A percentile compares a stretch with the other conserved stretches of the same genome.
These are phyloP conservation scores for Trypanosoma cruzi DNA, from an alignment of 208 protist species.

Conservation along the genomic window DNA sequence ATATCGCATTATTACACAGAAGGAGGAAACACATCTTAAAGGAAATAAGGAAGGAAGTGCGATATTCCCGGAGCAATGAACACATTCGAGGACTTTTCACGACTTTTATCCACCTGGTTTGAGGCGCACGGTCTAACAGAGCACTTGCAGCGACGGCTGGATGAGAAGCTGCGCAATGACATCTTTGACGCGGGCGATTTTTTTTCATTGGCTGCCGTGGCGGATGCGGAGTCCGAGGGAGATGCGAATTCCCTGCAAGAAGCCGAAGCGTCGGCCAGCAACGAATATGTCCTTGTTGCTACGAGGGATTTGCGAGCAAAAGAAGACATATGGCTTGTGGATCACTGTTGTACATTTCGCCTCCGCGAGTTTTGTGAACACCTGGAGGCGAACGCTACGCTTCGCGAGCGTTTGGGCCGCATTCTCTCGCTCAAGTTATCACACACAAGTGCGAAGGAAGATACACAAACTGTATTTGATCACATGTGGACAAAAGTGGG, in stretches of 20 bases:
- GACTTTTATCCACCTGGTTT: slow-evolving; percentile 41
- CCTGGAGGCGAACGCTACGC: slow-evolving; percentile 30
- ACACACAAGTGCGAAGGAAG: slow-evolving; percentile 10
- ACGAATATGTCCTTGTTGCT: slow-evolving; percentile 42
- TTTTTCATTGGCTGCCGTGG: slow-evolving; percentile 39
- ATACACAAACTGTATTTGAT: slow-evolving; percentile 29
- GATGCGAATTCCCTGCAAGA: slow-evolving; percentile 13
- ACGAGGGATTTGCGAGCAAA: slow-evolving; percentile 34
- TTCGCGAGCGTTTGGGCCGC: slow-evolving; percentile 36
- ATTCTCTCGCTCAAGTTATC: slow-evolving; percentile 31
- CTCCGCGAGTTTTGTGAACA: slow-evolving; percentile 36
- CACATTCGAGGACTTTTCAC: slow-evolving; percentile 38
- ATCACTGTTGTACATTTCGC: slow-evolving; percentile 54
- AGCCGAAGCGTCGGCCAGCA: not conserved
- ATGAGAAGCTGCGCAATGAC: slow-evolving; percentile 40
- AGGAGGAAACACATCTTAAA: not conserved
- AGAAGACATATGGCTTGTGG: slow-evolving; percentile 59
- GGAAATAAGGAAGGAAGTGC: not conserved
- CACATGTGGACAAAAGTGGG: slow-evolving; percentile 44
- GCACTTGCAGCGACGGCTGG: slow-evolving; percentile 33
- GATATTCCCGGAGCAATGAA: slow-evolving; percentile 2
- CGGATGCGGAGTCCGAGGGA: slow-evolving; percentile 22
- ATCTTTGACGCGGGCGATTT: slow-evolving; percentile 41
- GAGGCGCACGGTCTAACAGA: slow-evolving; percentile 30
- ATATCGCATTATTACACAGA: too few relatives aligned